Conservation (phyloP, 805 yeast genomes). For the Komagataella ulmi region DNA sequence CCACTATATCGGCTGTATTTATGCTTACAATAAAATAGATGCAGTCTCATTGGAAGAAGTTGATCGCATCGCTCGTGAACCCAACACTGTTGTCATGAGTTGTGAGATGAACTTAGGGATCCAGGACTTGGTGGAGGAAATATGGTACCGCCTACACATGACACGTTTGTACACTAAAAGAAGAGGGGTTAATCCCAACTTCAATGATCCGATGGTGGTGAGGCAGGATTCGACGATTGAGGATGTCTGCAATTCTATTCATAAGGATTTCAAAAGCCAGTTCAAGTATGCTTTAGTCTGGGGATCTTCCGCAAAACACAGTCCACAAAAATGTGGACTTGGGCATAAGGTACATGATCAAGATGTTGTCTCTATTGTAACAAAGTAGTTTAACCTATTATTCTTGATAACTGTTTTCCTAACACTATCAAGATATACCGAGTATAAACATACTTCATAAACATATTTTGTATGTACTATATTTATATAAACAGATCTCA, state of each 20-base stretch:
- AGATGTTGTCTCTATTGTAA: conserved; percentile 84
- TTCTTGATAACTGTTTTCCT: background rate
- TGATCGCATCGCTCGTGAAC: conserved; percentile 82
- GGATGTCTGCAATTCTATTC: conserved; percentile 84
- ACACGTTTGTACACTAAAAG: conserved; percentile 79
- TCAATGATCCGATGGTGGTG: conserved; percentile 85
- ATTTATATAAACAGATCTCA: too few species aligned
- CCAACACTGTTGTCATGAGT: conserved; percentile 88
- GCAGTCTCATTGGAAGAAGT: conserved; percentile 92
- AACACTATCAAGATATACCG: background rate
- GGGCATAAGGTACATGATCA: conserved; percentile 77
- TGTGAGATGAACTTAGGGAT: conserved; percentile 83
- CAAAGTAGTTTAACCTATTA: conserved; percentile 35
- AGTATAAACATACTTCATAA: too few species aligned
- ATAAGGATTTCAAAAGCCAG: conserved; percentile 81
- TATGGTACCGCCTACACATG: conserved; percentile 79
- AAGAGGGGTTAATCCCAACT: conserved; percentile 71
- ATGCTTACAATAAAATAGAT: conserved; percentile 90
- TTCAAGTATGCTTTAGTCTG: conserved; percentile 93
- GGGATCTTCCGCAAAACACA: conserved; percentile 92
- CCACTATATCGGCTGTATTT: conserved; percentile 80
- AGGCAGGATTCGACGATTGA: conserved; percentile 67
- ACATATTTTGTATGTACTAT: too few species aligned
- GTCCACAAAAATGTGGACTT: conserved; percentile 94
- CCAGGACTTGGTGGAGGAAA: conserved; percentile 79